These are phyloP conservation scores for Calonectria ilicicola DNA, from an alignment of 2,329 filamentous ascomycete genomes.

Conservation along the genomic window DNA sequence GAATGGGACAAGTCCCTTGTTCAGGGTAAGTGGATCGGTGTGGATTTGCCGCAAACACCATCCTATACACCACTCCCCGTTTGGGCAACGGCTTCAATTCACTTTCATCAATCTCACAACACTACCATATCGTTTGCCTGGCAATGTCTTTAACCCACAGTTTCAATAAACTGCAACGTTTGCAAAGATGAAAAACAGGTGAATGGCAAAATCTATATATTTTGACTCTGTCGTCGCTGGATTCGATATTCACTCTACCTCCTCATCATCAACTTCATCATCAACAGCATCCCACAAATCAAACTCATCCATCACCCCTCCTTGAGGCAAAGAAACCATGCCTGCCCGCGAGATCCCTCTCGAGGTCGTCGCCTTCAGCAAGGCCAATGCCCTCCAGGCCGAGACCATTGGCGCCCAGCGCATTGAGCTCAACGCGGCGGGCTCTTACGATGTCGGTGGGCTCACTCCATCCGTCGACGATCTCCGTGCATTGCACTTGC, in stretches of 20 bases:
- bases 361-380: slow-evolving; percentile 67
- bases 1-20: neutral
- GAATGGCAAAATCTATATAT: neutral
- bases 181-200: neutral
- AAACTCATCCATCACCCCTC: neutral
- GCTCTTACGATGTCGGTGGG: slow-evolving; percentile 64
- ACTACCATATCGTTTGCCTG: neutral
- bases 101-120: neutral
- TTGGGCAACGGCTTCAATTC: neutral
- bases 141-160: neutral
- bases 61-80: neutral
- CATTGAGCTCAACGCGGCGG: slow-evolving; percentile 65
- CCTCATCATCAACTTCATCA: neutral
- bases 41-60: no score
- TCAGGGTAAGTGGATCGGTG: neutral
- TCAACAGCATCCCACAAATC: slow-evolving; percentile 3
- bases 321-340: neutral
- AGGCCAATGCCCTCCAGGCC: slow-evolving; percentile 53
- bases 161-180: neutral
- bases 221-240: no score
- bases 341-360: slow-evolving; percentile 46
- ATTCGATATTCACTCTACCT: no score
- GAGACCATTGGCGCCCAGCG: slow-evolving; percentile 59
- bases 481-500: slow-evolving; percentile 44
- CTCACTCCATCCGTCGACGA: slow-evolving; percentile 61